Conservation (phyloP, 2,329 filamentous ascomycete genomes). For the Endothia cerciana region DNA sequence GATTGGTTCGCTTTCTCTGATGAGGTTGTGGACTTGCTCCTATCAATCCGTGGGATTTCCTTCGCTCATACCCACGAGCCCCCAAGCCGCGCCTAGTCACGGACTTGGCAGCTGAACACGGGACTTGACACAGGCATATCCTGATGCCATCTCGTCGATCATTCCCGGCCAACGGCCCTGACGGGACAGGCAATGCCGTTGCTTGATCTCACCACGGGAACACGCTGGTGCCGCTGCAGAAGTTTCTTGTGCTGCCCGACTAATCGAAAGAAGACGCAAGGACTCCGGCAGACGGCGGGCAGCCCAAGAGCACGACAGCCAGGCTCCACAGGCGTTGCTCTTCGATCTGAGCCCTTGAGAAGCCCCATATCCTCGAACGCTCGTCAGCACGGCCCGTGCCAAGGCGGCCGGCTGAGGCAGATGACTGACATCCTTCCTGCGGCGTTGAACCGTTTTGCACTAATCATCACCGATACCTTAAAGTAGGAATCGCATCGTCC, state of each 20-base stretch:
- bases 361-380: not conserved
- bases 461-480: too few species aligned
- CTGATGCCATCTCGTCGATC: not conserved
- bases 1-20: too few species aligned
- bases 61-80: not conserved
- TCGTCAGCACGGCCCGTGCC: not conserved
- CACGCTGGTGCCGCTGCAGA: not conserved
- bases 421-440: not conserved
- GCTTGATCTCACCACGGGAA: not conserved
- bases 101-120: not conserved
- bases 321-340: too few species aligned
- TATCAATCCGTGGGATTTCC: not conserved
- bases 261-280: not conserved
- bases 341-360: too few species aligned
- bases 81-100: not conserved
- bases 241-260: not conserved
- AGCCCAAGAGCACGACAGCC: too few species aligned
- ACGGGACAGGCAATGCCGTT: slow-evolving; percentile 5
- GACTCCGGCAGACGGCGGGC: too few species aligned
- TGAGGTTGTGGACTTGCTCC: too few species aligned
- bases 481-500: too few species aligned
- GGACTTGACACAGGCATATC: not conserved
- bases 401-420: not conserved
- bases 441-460: not conserved
- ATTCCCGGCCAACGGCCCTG: not conserved